phyloP scores from a whole-genome alignment of 305 asterid species.

The Plantago coronopus region DNA sequence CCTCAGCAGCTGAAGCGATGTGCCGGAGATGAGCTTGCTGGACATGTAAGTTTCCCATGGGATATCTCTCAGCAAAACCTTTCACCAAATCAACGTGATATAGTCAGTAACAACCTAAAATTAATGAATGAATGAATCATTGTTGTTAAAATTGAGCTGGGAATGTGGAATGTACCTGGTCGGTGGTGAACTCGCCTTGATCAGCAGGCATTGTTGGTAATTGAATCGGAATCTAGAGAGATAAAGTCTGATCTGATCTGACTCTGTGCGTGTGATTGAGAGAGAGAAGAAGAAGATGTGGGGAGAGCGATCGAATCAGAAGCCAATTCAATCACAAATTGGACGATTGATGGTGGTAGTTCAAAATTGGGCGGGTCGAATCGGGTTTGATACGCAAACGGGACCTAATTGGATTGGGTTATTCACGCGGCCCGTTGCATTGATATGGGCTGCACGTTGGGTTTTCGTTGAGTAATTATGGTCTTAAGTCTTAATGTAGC shows the following conservation, averaged over 20 bases:
- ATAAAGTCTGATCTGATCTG: conserved; percentile 13
- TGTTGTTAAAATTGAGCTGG: neutral
- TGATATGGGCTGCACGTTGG: too few species aligned
- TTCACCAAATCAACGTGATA: conserved; percentile 22
- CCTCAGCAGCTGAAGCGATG: conserved; percentile 84
- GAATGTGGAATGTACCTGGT: conserved; percentile 39
- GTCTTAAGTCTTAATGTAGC: too few species aligned
- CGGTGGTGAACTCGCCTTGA: conserved; percentile 68
- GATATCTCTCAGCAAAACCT: conserved; percentile 90
- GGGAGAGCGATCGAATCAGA: conserved; percentile 26
- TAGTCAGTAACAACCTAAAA: neutral
- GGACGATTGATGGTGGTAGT: too few species aligned
- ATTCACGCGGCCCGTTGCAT: too few species aligned
- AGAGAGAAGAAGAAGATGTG: neutral
- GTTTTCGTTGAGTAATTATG: too few species aligned
- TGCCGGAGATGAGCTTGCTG: conserved; percentile 77
- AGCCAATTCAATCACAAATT: conserved; percentile 15
- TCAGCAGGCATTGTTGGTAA: conserved; percentile 36
- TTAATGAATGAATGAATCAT: neutral
- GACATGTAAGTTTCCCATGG: conserved; percentile 95
- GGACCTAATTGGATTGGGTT: too few species aligned
- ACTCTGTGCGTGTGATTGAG: too few species aligned
- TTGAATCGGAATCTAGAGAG: conserved; percentile 46
- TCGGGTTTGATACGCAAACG: too few species aligned
- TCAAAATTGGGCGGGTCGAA: too few species aligned